Evolutionary conservation across 495 filamentous ascomycete species (phyloP).

Genomic region (Stereocaulon alpinum): DNA sequence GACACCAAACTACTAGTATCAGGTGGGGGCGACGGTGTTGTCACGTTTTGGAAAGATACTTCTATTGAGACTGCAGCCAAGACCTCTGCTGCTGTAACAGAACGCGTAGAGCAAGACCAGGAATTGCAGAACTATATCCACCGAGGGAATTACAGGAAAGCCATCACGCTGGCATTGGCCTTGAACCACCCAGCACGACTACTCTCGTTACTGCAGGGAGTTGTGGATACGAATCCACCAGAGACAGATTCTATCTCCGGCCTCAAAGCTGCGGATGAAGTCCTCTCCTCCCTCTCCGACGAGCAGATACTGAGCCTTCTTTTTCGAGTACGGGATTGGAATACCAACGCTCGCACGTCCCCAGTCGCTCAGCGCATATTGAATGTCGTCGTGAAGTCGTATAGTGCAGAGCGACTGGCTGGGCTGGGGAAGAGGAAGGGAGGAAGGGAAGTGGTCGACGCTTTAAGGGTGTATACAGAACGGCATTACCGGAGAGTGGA

Average conservation of each 20-base stretch:
- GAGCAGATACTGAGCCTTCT: conserved; percentile 75
- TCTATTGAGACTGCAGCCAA: conserved; percentile 67
- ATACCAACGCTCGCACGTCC: conserved; percentile 84
- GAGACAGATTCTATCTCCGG: conserved; percentile 61
- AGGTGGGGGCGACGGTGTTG: conserved; percentile 75
- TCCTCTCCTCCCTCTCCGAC: conserved; percentile 65
- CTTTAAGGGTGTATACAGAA: conserved; percentile 77
- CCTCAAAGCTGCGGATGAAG: conserved; percentile 69
- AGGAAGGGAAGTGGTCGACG: conserved; percentile 73
- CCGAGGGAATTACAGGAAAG: conserved; percentile 73
- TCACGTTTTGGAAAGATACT: conserved; percentile 94
- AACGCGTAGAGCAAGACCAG: conserved; percentile 86
- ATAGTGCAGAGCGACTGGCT: conserved; percentile 59
- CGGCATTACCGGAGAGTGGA: conserved; percentile 80
- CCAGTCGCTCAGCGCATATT: conserved; percentile 80
- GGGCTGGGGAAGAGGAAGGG: conserved; percentile 45
- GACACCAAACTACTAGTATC: conserved; percentile 59
- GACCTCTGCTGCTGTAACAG: conserved; percentile 55
- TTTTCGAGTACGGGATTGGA: conserved; percentile 81
- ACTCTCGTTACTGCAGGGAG: conserved; percentile 68
- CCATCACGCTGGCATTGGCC: conserved; percentile 80
- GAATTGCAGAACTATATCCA: conserved; percentile 85
- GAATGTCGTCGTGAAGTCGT: conserved; percentile 62
- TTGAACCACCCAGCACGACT: conserved; percentile 87
- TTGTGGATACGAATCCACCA: conserved; percentile 52